Base-by-base conservation (phyloP, 192 early-diverging fungal species). In the Entomortierella beljakovae region DNA sequence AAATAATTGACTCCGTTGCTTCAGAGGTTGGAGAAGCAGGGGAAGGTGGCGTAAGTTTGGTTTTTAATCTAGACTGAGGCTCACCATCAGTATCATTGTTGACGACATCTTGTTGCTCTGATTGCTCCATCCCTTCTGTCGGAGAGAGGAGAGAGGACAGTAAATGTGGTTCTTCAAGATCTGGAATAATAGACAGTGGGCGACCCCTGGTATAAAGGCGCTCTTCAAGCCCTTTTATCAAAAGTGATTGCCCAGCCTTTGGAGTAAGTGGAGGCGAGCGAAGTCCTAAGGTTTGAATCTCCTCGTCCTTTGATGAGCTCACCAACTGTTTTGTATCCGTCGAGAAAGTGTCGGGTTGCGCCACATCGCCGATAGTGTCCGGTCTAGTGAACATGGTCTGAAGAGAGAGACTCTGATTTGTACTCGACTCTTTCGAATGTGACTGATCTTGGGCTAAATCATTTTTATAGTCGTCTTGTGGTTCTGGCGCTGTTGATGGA, bases 231-330 rank as follows among this genome's bases (percentile, higher is more conserved):
- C 38, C 23, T 20, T 40, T 29, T 8, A 31, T 7, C 6, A 37
- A 37, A 18, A 64, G 25, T 9, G 40, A 77, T 13, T 59, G 50
- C 6, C 29, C 62, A n/a, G n/a, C n/a, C 23, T 61, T 65, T 35
- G 75, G 75, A 11, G 75, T 70, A 37, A 70, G 16, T 23, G 75
- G 75, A 26, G 75, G 75, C 1, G 75, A 70, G 29, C 61, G 15
- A 35, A 79, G 29, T 15, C 68, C 67, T n/a, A 18, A 28, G 23
- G 70, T 1, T 23, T 40, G 49, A 11, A 43, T 38, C 18, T 31
- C 22, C 23, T 2, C 22, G 31, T 53, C 63, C 3, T 40, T 34
- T 34, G 55, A 33, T 40, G 32, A 40, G 25, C 15, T 42, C 4
- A 10, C 28, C 54, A 31, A 31, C 3, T 34, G 8, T n/a, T 25